Percentiles rank a stretch among this genome's conserved stretches.
Conservation (phyloP, 2,329 filamentous ascomycete species). For the Claviceps monticola region DNA sequence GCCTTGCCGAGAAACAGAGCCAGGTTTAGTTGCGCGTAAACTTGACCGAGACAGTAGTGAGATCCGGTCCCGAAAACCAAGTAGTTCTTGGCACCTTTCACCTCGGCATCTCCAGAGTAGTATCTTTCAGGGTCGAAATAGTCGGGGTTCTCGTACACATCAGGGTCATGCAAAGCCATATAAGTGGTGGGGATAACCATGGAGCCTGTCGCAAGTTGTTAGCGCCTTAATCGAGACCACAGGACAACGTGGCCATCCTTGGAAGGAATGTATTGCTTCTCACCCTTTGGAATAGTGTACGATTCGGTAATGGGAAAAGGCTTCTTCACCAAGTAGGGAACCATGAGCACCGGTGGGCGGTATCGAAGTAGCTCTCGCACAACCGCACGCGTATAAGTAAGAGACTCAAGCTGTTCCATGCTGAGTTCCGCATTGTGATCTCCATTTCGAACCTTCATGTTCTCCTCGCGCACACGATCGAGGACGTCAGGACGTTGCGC, state of each 20-base stretch:
- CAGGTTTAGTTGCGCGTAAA: constrained; percentile 79
- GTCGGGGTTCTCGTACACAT: constrained; percentile 84
- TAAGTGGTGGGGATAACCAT: constrained; percentile 94
- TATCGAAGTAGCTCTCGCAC: constrained; percentile 87
- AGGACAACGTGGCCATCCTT: background rate
- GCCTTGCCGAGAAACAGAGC: constrained; percentile 86
- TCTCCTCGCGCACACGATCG: constrained; percentile 84
- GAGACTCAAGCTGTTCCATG: constrained; percentile 77
- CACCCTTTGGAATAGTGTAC: constrained; percentile 86
- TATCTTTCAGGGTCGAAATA: constrained; percentile 83
- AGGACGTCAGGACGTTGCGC: constrained; percentile 89
- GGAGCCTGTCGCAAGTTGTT: constrained; percentile 37
- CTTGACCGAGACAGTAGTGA: constrained; percentile 92
- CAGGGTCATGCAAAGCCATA: constrained; percentile 79
- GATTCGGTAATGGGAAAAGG: constrained; percentile 75
- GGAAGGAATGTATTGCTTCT: constrained; percentile 9
- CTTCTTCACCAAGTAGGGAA: constrained; percentile 91
- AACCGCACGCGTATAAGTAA: constrained; percentile 83
- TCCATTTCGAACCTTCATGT: constrained; percentile 61
- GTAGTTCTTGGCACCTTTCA: constrained; percentile 82
- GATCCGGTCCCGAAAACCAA: constrained; percentile 91
- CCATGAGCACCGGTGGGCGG: constrained; percentile 92
- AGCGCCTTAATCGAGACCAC: background rate
- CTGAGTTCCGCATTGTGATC: constrained; percentile 55
- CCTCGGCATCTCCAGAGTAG: constrained; percentile 78